Evolutionary conservation across 257 asterid genomes (phyloP), one percentile per base, ranked within the genome.

Genomic region (Lycium barbarum): DNA sequence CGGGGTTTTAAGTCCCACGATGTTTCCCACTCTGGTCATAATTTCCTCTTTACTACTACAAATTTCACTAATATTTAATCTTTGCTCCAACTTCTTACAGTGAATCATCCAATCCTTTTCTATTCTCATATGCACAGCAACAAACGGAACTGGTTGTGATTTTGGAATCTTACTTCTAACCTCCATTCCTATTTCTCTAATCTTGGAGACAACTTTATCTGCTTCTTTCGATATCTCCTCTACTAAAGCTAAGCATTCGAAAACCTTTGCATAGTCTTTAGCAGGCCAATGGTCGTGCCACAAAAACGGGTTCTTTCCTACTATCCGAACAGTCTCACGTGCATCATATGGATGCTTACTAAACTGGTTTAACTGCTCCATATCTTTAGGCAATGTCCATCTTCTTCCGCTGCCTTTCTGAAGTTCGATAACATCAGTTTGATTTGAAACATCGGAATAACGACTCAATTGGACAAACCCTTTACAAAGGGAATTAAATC

Each of bases 241-340:
- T 26, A 89, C 95, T 74, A 92, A 90, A 51, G 86, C 95, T 81
- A 96, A 89, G 91, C 98, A 94, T 83, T 92, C 90, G 1, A 94
- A 94, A 79, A 96, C 86, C 91, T 84, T 93, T 0, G 98, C 98
- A 14, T 96, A 96, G 88, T 96, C 98, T 86, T 87, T 90, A 83
- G 89, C 90, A 0, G 98, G 94, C 99, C 99, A 96, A 66, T 96
- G 99, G 70, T 96, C 99, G 13, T 92, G 97, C 99, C 99, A 96
- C 86, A 96, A 20, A 72, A 96, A 96, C 2, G 99, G 98, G 84
- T 94, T 96, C 91, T 94, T 94, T 13, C 98, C 98, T 38, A 89
- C 89, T 58, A 96, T 85, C 47, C 88, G 88, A 80, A 96, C 74
- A 7, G 70, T 88, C 84, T 92, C 95, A 51, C 88, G 87, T 51